Evolutionary conservation across 495 filamentous ascomycete genomes (phyloP), one percentile per base, ranked within the genome.

Genomic region (Hyphodiscus hymeniophilus): DNA sequence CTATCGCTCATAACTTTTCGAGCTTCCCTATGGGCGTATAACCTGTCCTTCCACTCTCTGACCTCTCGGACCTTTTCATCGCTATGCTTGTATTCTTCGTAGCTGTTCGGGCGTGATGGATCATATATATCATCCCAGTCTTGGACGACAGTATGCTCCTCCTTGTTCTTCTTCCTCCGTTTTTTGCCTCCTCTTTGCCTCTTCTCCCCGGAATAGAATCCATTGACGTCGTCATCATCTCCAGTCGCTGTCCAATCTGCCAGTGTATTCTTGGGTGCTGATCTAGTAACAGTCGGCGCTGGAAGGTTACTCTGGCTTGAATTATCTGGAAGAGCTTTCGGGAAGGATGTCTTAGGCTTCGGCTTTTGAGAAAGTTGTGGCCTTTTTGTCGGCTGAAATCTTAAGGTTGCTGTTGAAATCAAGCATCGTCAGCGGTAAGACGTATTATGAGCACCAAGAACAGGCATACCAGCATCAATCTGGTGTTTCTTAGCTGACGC

Each of bases 71-170:
- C 76, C 54, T 84, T 82, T 62, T 95, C 91, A 24, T 94, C 89
- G 51, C 88, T 91, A 31, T 81, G 70, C 38, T 85, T 77, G 59
- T 94, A 96, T 61, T 94, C 85, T 38, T 89, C 81, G 48, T 91
- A 89, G 46, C 79, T 87, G 33, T 89, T 95, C 1, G 91, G 91
- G 17, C 84, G 66, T 2, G 83, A 73, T 0, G 88, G 85, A 57
- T 95, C 91, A 57, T 95, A 97, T 36, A 90, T 80, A 60, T 94
- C 90, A 59, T 95, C 87, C 91, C 90, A 96, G 59, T 95, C 81
- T 34, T 85, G 85, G 42, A 79, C 68, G 31, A 71, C 56, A 34
- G 68, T 74, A 6, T 74, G 63, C 32, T 77, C 70, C 20, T 85
- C 81, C 31, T 72, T 69, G 54, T 80, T 79, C 72, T 91, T 55